phyloP scores from a whole-genome alignment of 2,329 filamentous ascomycete genomes.

The Colletotrichum karsti region DNA sequence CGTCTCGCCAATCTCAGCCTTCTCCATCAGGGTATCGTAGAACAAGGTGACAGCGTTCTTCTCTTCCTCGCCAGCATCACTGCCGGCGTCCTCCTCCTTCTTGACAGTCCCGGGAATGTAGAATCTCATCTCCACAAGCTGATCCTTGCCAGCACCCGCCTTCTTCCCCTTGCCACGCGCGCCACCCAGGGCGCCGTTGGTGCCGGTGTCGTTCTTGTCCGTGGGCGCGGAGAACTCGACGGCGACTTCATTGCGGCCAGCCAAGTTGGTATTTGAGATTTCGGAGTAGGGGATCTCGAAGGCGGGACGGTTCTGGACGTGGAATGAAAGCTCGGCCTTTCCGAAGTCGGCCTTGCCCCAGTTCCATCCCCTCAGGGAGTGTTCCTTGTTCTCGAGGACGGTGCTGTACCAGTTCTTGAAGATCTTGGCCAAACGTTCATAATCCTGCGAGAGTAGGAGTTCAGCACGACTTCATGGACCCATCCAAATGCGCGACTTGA shows the following conservation, averaged over 20 bases:
- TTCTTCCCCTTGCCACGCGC: constrained; percentile 84
- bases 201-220: constrained; percentile 75
- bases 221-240: constrained; percentile 88
- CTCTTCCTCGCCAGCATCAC: constrained; percentile 75
- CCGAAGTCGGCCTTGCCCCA: constrained; percentile 99
- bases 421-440: constrained; percentile 87
- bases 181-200: constrained; percentile 78
- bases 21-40: constrained; percentile 97
- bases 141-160: constrained; percentile 86
- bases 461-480: too few species aligned
- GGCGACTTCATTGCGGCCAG: constrained; percentile 96
- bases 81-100: constrained; percentile 78
- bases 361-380: constrained; percentile 96
- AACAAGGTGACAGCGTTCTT: constrained; percentile 97
- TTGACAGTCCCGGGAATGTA: constrained; percentile 94
- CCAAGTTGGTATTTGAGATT: constrained; percentile 96
- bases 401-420: constrained; percentile 99
- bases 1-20: constrained; percentile 98
- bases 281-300: constrained; percentile 98
- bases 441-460: constrained; percentile 67
- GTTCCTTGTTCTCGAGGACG: constrained; percentile 90
- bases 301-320: constrained; percentile 93
- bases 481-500: constrained; percentile 36
- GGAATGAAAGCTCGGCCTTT: constrained; percentile 95
- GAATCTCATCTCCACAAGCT: constrained; percentile 98